Conservation (phyloP, 1,139 yeast species). For the Kluyveromyces marxianus region DNA sequence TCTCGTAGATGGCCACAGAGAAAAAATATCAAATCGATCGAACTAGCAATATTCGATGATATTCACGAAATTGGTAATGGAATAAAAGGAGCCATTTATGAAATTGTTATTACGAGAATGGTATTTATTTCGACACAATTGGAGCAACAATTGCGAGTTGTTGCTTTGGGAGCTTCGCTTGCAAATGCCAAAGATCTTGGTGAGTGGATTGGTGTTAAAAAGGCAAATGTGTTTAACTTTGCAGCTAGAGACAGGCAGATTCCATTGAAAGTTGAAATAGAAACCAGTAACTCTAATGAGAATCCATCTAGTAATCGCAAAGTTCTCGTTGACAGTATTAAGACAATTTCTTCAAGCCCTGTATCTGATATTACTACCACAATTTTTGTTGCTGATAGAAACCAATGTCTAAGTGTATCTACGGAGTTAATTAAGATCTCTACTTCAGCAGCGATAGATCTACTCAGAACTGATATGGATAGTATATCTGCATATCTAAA, state of each 20-base stretch:
- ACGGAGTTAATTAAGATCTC: conserved; percentile 38
- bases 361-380: conserved; percentile 17
- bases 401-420: conserved; percentile 47
- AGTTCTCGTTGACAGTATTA: conserved; percentile 37
- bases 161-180: conserved; percentile 61
- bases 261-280: conserved; percentile 54
- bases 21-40: conserved; percentile 60
- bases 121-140: conserved; percentile 60
- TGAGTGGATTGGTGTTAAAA: conserved; percentile 72
- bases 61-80: conserved; percentile 62
- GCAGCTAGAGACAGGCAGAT: conserved; percentile 51
- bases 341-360: background rate
- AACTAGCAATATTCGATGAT: conserved; percentile 67
- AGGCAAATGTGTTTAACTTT: conserved; percentile 58
- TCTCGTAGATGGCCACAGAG: conserved; percentile 80
- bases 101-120: conserved; percentile 61
- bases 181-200: conserved; percentile 74
- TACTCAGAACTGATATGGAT: conserved; percentile 33
- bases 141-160: conserved; percentile 47
- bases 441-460: conserved; percentile 30
- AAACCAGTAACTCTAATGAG: conserved; percentile 40
- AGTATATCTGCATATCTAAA: conserved; percentile 39
- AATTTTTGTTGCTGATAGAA: conserved; percentile 53
- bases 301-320: conserved; percentile 44
- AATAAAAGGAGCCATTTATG: conserved; percentile 53